A percentile compares a stretch with the other conserved stretches of the same genome.
Evolutionary conservation across 768 basidiomycete species (phyloP).

Genomic region (Termitomyces sp.): DNA sequence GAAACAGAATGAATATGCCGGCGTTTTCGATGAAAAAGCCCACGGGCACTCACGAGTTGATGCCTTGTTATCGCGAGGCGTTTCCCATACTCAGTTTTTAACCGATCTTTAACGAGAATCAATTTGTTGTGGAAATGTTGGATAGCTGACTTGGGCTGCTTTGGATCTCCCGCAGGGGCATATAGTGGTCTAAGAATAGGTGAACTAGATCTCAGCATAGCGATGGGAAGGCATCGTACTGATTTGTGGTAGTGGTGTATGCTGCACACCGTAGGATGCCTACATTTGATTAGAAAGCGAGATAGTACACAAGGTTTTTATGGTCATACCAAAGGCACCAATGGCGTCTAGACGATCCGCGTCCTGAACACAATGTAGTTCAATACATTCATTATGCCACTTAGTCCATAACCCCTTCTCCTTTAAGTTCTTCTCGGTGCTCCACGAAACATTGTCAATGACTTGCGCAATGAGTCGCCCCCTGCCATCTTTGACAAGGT

Average conservation of each 20-base stretch:
- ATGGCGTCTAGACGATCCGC: conserved; percentile 77
- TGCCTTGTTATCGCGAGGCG: conserved; percentile 67
- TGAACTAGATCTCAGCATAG: not conserved
- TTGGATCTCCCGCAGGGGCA: conserved; percentile 42
- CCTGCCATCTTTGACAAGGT: conserved; percentile 56
- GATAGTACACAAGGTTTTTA: not conserved
- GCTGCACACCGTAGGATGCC: conserved; percentile 68
- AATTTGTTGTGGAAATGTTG: conserved; percentile 88
- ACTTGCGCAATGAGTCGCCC: conserved; percentile 52
- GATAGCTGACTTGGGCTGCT: conserved; percentile 47
- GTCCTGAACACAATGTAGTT: conserved; percentile 80
- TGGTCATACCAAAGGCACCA: conserved; percentile 61
- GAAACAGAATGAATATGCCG: not conserved
- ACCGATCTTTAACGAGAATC: conserved; percentile 60
- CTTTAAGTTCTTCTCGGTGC: conserved; percentile 67
- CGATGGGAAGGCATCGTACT: conserved; percentile 21
- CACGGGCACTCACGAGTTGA: conserved; percentile 41
- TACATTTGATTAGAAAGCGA: conserved; percentile 11
- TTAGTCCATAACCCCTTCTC: conserved; percentile 46
- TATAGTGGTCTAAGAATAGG: conserved; percentile 31
- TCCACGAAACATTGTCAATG: conserved; percentile 81
- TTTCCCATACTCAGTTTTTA: conserved; percentile 76
- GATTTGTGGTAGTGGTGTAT: conserved; percentile 50
- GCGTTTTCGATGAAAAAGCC: not conserved
- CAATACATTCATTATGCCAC: conserved; percentile 69